Evolutionary conservation across 768 basidiomycete genomes (phyloP).

Genomic region (Sistotremastrum niveocremeum): DNA sequence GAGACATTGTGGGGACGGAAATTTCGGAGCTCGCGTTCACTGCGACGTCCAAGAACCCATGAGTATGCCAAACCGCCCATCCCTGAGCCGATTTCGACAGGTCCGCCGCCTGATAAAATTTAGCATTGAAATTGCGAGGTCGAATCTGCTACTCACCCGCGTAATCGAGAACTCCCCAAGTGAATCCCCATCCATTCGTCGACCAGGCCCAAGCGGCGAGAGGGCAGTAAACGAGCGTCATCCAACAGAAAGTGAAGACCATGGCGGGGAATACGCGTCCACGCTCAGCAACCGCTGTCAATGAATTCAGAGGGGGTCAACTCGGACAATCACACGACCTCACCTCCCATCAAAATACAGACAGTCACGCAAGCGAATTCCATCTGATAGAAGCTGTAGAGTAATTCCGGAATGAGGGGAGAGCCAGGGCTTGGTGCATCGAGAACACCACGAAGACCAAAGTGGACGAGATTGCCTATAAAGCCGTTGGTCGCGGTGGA

Average conservation of each 20-base stretch:
- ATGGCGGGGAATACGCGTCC: conserved; percentile 73
- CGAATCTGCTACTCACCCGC: conserved; percentile 41
- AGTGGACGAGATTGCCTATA: conserved; percentile 70
- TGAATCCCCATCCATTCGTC: conserved; percentile 69
- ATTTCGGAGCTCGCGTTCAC: conserved; percentile 56
- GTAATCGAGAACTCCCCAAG: conserved; percentile 78
- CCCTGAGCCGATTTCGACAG: conserved; percentile 80
- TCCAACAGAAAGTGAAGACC: conserved; percentile 73
- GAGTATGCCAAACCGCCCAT: conserved; percentile 77
- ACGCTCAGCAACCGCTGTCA: conserved; percentile 60
- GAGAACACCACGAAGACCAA: conserved; percentile 62
- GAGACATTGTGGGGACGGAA: conserved; percentile 86
- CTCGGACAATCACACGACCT: background rate
- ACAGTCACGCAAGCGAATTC: conserved; percentile 77
- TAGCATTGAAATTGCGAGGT: background rate
- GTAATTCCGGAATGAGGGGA: conserved; percentile 64
- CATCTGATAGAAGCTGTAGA: conserved; percentile 83
- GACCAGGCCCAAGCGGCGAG: conserved; percentile 82
- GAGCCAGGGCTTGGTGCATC: conserved; percentile 65
- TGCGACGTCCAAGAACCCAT: conserved; percentile 73
- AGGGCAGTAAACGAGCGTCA: conserved; percentile 79
- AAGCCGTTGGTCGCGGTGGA: conserved; percentile 58
- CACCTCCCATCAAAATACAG: conserved; percentile 53
- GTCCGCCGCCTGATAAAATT: conserved; percentile 50
- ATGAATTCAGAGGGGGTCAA: background rate